Base-by-base conservation (phyloP, 2,329 filamentous ascomycete genomes). In the Microdochium bolleyi region DNA sequence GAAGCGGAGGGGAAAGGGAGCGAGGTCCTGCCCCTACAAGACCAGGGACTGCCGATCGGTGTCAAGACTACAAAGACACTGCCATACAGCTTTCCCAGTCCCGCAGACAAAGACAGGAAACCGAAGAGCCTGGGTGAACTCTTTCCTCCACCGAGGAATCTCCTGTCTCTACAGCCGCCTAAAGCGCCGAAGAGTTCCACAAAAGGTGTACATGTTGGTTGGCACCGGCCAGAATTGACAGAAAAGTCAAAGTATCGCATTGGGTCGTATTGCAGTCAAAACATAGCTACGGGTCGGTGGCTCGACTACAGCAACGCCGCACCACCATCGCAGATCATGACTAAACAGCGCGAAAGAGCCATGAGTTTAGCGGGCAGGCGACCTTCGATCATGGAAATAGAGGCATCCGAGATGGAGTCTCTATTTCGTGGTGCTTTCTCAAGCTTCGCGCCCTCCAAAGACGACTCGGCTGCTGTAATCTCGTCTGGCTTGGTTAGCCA, bases 351-450 rank as follows among this genome's bases (percentile, higher is more conserved):
- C 49, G 87, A 90, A 63, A 80, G 87, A 48, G 84, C 86, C 1
- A 73, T 89, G 59, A 90, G 86, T 60, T 73, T 80, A 62, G 84
- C 71, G 41, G 84, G 77, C 58, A 78, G 72, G 64, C 80, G 83
- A 67, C 79, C 78, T 4, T 78, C 78, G 2, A 67, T 73, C 4
- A 70, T 71, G 1, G 82, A 85, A 57, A 63, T 80, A 1, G 77
- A 87, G 62, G 73, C 81, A 60, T 79, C 81, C 3, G 86, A 87
- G 64, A 82, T 90, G 69, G 88, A 92, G 59, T 78, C 84, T 0
- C 71, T 92, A 10, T 92, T 92, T 63, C 79, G 87, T 27, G 83
- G 85, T 52, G 88, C 85, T 1, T 92, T 91, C 66, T 90, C 87
- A 0, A 88, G 85, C 62, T 92, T 92, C 65, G 88, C 88, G 5